Base-by-base conservation (phyloP, 768 basidiomycete species). In the Pleurotus platypus region DNA sequence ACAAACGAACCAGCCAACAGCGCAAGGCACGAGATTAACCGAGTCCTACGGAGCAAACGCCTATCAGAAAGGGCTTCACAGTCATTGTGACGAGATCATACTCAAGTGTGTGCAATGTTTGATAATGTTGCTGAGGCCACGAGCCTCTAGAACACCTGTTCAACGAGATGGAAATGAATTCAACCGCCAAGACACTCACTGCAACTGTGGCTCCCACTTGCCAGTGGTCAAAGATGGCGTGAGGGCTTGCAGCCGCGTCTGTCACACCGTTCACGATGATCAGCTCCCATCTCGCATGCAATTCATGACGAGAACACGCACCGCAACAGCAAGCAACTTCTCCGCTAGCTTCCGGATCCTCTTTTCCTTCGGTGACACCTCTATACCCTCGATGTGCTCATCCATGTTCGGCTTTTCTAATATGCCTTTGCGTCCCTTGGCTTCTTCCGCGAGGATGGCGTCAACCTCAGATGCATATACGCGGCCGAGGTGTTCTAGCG, bases 391-490 rank as follows among this genome's bases (percentile, higher is more conserved):
- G 5, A 60, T 2, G 35, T 62, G 48, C 16, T 62, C 24, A 39
- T 40, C 63, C 2, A 63, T 59, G 48, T 67, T 67, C 18, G 67
- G 62, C 47, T 70, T 67, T 56, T 73, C 72, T 42, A 63, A 50
- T 43, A 71, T 51, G 2, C 72, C 73, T 15, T 58, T 55, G 18
- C 71, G 63, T 2, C 70, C 70, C 12, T 68, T 67, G 4, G 68
- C 69, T 60, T 78, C 77, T 61, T 78, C 77, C 1, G 74, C 70
- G 7, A 79, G 71, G 60, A 79, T 72, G 2, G 75, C 75, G 63
- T 79, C 78, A 5, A 79, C 66, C 49, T 78, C 75, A 0, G 66
- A 63, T 15, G 74, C 74, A 47, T 78, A 70, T 16, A 78, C 69
- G 46, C 69, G 61, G 0, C 74, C 73, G 3, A 71, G 62, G 57